Percentiles rank a stretch among this genome's conserved stretches.
These are phyloP conservation scores for Saraca asoca DNA, from an alignment of 331 rosid genomes.

Conservation along the genomic window DNA sequence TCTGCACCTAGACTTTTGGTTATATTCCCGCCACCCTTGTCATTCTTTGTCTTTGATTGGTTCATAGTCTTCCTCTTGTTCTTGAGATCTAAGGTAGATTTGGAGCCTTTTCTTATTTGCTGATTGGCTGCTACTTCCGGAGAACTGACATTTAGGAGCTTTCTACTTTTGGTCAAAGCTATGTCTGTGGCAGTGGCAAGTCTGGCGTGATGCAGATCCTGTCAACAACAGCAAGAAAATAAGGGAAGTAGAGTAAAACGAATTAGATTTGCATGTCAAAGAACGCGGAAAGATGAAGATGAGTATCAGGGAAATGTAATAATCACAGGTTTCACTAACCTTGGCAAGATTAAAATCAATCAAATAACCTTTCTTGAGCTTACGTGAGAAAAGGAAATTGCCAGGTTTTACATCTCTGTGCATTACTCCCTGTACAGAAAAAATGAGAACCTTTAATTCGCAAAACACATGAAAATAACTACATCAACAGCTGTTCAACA, in stretches of 20 bases:
- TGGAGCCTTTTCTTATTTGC: conserved; percentile 28
- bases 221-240: conserved; percentile 25
- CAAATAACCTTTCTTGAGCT: conserved; percentile 51
- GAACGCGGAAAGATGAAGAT: background rate
- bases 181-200: conserved; percentile 25
- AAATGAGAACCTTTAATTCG: conserved; percentile 6
- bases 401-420: conserved; percentile 67
- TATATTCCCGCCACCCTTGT: conserved; percentile 29
- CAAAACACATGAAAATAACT: background rate
- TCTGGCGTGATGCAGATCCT: conserved; percentile 45
- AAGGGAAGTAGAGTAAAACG: background rate
- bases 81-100: conserved; percentile 32
- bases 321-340: conserved; percentile 35
- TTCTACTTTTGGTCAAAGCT: conserved; percentile 36
- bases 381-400: conserved; percentile 57
- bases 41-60: conserved; percentile 30
- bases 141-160: conserved; percentile 35
- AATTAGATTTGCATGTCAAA: background rate
- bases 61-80: conserved; percentile 34
- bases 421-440: conserved; percentile 39
- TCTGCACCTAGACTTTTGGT: conserved; percentile 55
- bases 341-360: conserved; percentile 59
- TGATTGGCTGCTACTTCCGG: conserved; percentile 22
- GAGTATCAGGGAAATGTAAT: background rate
- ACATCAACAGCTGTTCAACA: background rate